phyloP scores from a whole-genome alignment of 1,139 yeast species.

The Magnusiomyces ingens region DNA sequence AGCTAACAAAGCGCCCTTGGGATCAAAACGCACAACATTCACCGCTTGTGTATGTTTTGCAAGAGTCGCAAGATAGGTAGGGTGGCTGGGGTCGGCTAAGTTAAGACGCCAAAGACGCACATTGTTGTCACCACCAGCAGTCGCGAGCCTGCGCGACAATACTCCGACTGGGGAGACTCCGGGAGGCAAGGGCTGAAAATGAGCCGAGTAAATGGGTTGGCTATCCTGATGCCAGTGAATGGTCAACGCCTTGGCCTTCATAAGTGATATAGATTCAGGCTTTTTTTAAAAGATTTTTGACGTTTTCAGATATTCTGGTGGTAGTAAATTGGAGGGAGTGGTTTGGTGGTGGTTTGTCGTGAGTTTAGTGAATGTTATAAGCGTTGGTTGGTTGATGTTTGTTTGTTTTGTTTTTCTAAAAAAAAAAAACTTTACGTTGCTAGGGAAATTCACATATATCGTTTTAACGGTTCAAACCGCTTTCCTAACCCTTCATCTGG shows the following conservation, averaged over 20 bases:
- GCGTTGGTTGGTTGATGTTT: too few relatives aligned
- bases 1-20: slow-evolving; percentile 54
- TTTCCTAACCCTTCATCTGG: too few relatives aligned
- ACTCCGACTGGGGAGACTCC: slow-evolving; percentile 16
- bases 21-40: slow-evolving; percentile 77
- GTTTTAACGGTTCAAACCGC: too few relatives aligned
- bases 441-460: too few relatives aligned
- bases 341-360: too few relatives aligned
- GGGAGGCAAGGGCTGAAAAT: slow-evolving; percentile 53
- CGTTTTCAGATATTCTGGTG: too few relatives aligned
- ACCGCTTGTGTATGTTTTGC: slow-evolving; percentile 92
- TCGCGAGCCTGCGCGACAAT: slow-evolving; percentile 47
- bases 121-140: slow-evolving; percentile 94
- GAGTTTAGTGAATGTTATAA: too few relatives aligned
- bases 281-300: too few relatives aligned
- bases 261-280: slow-evolving; percentile 18
- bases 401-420: too few relatives aligned
- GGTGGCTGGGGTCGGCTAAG: not conserved
- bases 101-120: slow-evolving; percentile 52
- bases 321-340: too few relatives aligned
- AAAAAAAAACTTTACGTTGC: too few relatives aligned
- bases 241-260: slow-evolving; percentile 57
- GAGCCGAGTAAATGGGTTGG: slow-evolving; percentile 77
- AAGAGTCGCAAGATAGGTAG: slow-evolving; percentile 55
- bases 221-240: slow-evolving; percentile 79